Base-by-base conservation (phyloP, 176 grass and related monocot species). In the Lolium multiflorum region DNA sequence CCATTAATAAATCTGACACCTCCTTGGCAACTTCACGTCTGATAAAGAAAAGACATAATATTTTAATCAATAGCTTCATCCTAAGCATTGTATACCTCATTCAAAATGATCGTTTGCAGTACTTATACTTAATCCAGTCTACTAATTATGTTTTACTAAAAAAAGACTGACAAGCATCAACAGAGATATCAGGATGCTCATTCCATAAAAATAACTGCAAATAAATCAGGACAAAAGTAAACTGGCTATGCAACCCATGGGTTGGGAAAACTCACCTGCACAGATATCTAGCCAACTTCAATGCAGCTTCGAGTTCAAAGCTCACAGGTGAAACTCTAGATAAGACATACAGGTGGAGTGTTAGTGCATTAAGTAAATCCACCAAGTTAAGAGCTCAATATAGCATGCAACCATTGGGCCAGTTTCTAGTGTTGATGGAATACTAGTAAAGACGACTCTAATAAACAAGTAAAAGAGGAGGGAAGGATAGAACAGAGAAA, bases 311-410 rank as follows among this genome's bases (percentile, higher is more conserved):
- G 85, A 99, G 94, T 83, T 96, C 97, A 94, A 99, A 99, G 83
- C 97, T 99, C 90, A 99, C 90, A 76, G 97, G 95, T 86, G 97
- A 99, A 91, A 99, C 97, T 91, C 97, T 99, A 89, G 35, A 85
- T 46, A 76, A 63, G 63, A 55, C 88, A 22, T 65, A 69, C 11
- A 65, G 66, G 7, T 81, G 41, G 20, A 69, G 49, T 84, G 28
- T 88, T 84, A 84, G 76, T 54, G 11, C 1, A 39, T 76, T 76
- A 76, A 80, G 20, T 67, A 81, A 51, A 49, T 43, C 54, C 47
- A 51, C 37, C 22, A 79, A 46, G 65, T 64, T 38, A 91, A 82
- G 71, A 78, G 20, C 56, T 78, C 41, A 56, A 39, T 28, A 72
- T 73, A 71, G 55, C 28, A 80, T 81, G 48, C 43, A 47, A 86